phyloP scores from a whole-genome alignment of 2,329 filamentous ascomycete genomes.

The Phaeomoniella chlamydospora region DNA sequence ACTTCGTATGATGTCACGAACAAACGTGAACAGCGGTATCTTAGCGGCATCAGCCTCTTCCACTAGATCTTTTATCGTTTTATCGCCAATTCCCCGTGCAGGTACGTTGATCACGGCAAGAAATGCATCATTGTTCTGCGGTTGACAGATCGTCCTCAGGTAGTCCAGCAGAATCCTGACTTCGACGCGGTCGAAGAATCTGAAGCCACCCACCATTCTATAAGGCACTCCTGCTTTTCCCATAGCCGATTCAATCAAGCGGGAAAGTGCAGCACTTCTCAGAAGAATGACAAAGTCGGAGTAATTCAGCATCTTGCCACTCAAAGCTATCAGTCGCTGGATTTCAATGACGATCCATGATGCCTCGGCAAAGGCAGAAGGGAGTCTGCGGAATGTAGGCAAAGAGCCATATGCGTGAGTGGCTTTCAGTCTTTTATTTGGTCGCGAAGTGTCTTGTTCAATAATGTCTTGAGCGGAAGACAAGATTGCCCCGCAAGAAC shows the following conservation, averaged over 20 bases:
- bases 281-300: conserved; percentile 77
- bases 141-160: conserved; percentile 68
- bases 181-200: conserved; percentile 85
- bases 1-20: conserved; percentile 45
- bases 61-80: conserved; percentile 57
- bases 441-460: conserved; percentile 71
- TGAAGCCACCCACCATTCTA: conserved; percentile 78
- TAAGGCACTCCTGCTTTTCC: conserved; percentile 74
- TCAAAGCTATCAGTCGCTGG: conserved; percentile 52
- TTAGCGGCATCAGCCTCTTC: conserved; percentile 60
- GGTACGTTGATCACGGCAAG: conserved; percentile 75
- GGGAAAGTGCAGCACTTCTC: conserved; percentile 68
- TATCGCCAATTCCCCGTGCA: conserved; percentile 64
- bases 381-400: conserved; percentile 66
- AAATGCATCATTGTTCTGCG: conserved; percentile 75
- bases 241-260: conserved; percentile 71
- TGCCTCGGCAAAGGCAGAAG: conserved; percentile 57
- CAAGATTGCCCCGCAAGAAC: conserved; percentile 76
- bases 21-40: conserved; percentile 60
- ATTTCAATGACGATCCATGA: conserved; percentile 83
- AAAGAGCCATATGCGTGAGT: conserved; percentile 67
- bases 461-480: conserved; percentile 71
- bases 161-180: conserved; percentile 83
- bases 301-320: conserved; percentile 56
- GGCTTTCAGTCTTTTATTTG: conserved; percentile 64